These are phyloP conservation scores for Bassia scoparia DNA, from an alignment of 148 eudicot genomes.

Conservation along the genomic window DNA sequence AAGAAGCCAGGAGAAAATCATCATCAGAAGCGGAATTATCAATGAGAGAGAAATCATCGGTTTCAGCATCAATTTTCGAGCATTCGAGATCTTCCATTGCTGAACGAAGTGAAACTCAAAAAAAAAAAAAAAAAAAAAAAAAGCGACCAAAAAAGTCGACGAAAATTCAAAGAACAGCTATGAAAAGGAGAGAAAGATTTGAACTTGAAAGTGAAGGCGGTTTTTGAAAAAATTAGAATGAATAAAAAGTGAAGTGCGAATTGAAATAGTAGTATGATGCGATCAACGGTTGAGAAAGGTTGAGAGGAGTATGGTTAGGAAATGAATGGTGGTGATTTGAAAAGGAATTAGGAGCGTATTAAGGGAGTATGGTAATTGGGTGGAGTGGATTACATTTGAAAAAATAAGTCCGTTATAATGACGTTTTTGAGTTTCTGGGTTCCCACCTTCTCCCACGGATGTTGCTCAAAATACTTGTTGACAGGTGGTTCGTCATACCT, in stretches of 20 bases:
- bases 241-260: too few relatives aligned
- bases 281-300: neutral
- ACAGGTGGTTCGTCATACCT: too few relatives aligned
- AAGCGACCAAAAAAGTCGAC: too few relatives aligned
- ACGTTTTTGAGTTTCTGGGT: too few relatives aligned
- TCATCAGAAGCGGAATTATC: slow-evolving; percentile 33
- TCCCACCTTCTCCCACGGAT: too few relatives aligned
- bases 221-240: neutral
- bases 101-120: neutral
- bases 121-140: neutral
- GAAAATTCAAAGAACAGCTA: too few relatives aligned
- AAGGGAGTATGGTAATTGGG: neutral
- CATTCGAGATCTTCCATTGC: slow-evolving; percentile 27
- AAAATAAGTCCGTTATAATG: neutral
- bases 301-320: neutral
- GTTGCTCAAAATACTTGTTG: too few relatives aligned
- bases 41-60: slow-evolving; percentile 33
- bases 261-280: too few relatives aligned
- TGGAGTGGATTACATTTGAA: neutral
- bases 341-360: neutral
- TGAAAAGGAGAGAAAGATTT: neutral
- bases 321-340: neutral
- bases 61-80: slow-evolving; percentile 10
- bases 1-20: slow-evolving; percentile 35
- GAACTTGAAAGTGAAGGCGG: neutral